Base-by-base conservation (phyloP, 2,329 filamentous ascomycete genomes). In the Exophiala aquamarina region DNA sequence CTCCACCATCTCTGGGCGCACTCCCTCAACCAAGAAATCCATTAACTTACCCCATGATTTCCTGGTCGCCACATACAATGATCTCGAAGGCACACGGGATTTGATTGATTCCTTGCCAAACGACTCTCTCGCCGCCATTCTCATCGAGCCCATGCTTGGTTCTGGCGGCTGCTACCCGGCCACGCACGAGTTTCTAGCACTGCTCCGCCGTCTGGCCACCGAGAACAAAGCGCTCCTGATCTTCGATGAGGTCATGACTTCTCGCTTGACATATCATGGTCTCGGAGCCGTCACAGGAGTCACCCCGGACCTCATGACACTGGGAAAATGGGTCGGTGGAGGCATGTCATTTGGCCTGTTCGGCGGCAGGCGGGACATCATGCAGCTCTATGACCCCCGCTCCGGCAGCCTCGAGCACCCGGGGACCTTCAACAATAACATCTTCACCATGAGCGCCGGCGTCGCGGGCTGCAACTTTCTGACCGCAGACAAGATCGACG, bases 191-290 rank as follows among this genome's bases (percentile, higher is more conserved):
- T 87, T 86, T 54, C 62, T 86, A 19, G 50, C 62, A 8, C 70
- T 70, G 2, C 64, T 85, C 3, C 75, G 77, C 35, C 62, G 69
- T 0, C 66, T 70, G 4, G 74, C 80, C 1, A 67, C 64, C 21
- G 65, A 73, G 59, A 64, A 70, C 0, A 77, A 76, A 2, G 78
- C 78, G 0, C 48, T 88, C 1, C 75, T 89, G 54, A 81, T 89
- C 28, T 68, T 86, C 11, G 85, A 89, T 61, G 85, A 89, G 64
- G 84, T 88, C 4, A 84, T 86, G 76, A 86, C 83, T 0, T 83
- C 79, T 3, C 73, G 84, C 2, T 65, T 86, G 20, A 65, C 70
- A 14, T 68, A 68, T 2, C 66, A 71, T 5, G 82, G 84, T 1
- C 61, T 82, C 3, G 70, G 74, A 4, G 59, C 63, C 19, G 41